A percentile compares a stretch with the other conserved stretches of the same genome.
Evolutionary conservation across 2,329 filamentous ascomycete species (phyloP).

Genomic region (Fusarium caatingaense): DNA sequence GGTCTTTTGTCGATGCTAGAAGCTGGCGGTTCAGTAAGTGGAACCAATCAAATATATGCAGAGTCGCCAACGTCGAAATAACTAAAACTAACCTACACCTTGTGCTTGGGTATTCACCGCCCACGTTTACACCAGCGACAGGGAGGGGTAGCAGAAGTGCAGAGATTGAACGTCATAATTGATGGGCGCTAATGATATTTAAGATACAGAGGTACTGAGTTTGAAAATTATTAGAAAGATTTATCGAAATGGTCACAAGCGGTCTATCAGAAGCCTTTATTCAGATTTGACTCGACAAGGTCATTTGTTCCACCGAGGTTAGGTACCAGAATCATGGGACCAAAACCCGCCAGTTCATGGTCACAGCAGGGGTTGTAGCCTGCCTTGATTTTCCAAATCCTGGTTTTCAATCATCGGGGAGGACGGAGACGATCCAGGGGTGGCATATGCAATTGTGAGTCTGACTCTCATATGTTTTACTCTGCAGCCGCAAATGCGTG

Average conservation of each 20-base stretch:
- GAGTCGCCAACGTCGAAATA: conserved; percentile 39
- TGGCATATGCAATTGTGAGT: conserved; percentile 6
- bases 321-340: conserved; percentile 5
- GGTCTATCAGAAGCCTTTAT: conserved; percentile 5
- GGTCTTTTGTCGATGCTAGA: conserved; percentile 36
- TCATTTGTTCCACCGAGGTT: conserved; percentile 14
- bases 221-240: neutral
- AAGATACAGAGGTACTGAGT: neutral
- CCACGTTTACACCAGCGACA: conserved; percentile 22
- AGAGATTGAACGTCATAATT: conserved; percentile 20
- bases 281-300: neutral
- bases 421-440: conserved; percentile 9
- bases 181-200: neutral
- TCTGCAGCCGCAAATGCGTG: neutral
- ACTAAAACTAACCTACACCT: conserved; percentile 32
- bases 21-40: conserved; percentile 39
- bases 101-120: conserved; percentile 42
- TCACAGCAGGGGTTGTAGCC: conserved; percentile 29
- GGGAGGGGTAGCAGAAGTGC: conserved; percentile 40
- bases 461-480: neutral
- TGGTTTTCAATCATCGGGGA: conserved; percentile 15
- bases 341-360: conserved; percentile 1
- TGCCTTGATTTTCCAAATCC: conserved; percentile 10
- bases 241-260: neutral
- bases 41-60: conserved; percentile 43